These are phyloP conservation scores for Lactifluus echinatus DNA, from an alignment of 768 basidiomycete species.

Conservation along the genomic window DNA sequence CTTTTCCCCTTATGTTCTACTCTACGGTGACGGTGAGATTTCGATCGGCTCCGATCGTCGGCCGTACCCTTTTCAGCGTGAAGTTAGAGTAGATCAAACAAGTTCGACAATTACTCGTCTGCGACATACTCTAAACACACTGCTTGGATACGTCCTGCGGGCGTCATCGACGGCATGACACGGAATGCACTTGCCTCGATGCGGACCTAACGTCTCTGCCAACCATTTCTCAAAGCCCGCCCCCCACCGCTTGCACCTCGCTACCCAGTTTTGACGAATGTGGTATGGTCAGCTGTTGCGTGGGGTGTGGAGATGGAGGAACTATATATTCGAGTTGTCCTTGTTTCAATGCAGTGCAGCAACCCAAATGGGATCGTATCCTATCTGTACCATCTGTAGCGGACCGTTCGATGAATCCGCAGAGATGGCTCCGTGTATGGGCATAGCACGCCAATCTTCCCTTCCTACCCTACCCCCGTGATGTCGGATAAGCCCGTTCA, in stretches of 20 bases:
- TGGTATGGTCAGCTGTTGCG: too few relatives aligned
- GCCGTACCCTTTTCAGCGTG: not conserved
- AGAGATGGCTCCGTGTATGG: not conserved
- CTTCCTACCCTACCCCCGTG: not conserved
- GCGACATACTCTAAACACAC: not conserved
- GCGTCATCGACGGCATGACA: conserved; percentile 7
- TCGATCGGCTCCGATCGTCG: conserved; percentile 14
- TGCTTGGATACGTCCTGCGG: conserved; percentile 1
- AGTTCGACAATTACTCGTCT: conserved; percentile 8
- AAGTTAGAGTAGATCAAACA: conserved; percentile 5
- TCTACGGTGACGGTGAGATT: not conserved
- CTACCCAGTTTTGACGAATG: too few relatives aligned
- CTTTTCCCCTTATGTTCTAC: not conserved
- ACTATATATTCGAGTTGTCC: not conserved
- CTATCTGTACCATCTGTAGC: not conserved
- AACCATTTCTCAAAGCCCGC: not conserved
- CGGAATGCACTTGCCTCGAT: conserved; percentile 2
- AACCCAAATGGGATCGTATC: not conserved
- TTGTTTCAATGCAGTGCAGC: not conserved
- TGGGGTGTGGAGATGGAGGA: too few relatives aligned
- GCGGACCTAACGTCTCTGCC: not conserved
- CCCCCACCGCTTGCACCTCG: not conserved
- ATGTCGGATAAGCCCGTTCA: conserved; percentile 2
- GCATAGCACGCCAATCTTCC: not conserved
- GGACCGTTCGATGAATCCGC: conserved; percentile 2